These are phyloP conservation scores for Volutella citrinella DNA, from an alignment of 2,329 filamentous ascomycete genomes.

Conservation along the genomic window DNA sequence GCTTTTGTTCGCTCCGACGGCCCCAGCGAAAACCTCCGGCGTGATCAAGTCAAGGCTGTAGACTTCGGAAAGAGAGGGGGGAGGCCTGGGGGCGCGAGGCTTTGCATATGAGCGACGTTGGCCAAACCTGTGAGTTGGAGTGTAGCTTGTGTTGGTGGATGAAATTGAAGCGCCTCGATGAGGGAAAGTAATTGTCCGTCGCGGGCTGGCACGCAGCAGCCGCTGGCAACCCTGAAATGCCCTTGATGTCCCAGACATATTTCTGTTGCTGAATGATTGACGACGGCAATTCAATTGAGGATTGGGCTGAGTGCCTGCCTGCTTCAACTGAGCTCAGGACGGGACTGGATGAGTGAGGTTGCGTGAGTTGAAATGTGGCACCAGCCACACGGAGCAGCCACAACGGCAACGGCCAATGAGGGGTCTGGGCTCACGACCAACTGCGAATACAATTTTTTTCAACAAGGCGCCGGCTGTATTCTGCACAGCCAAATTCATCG, in stretches of 20 bases:
- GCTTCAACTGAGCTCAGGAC: too few species aligned
- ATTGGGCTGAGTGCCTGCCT: too few species aligned
- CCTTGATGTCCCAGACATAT: conserved; percentile 8
- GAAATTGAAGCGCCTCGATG: too few species aligned
- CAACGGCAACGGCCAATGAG: conserved; percentile 17
- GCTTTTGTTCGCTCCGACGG: conserved; percentile 13
- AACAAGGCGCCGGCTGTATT: too few species aligned
- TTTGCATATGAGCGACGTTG: conserved; percentile 19
- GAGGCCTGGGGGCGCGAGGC: conserved; percentile 11
- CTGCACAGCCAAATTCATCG: too few species aligned
- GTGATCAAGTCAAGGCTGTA: conserved; percentile 23
- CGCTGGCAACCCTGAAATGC: conserved; percentile 4
- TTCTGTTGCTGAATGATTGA: too few species aligned
- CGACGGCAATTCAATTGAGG: too few species aligned
- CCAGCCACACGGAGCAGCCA: conserved; percentile 14
- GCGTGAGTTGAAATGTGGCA: conserved; percentile 8
- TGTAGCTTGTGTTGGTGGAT: background rate
- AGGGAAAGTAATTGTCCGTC: too few species aligned
- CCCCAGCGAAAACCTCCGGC: conserved; percentile 15
- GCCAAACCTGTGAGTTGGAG: background rate
- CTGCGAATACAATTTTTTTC: conserved; percentile 12
- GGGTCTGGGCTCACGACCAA: conserved; percentile 8
- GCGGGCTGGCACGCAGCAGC: conserved; percentile 8
- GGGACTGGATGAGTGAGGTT: too few species aligned
- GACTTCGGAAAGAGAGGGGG: conserved; percentile 6